Percentiles rank a stretch among this genome's conserved stretches.
Evolutionary conservation across 495 filamentous ascomycete genomes (phyloP).

Genomic region (Tetracladium setigerum): DNA sequence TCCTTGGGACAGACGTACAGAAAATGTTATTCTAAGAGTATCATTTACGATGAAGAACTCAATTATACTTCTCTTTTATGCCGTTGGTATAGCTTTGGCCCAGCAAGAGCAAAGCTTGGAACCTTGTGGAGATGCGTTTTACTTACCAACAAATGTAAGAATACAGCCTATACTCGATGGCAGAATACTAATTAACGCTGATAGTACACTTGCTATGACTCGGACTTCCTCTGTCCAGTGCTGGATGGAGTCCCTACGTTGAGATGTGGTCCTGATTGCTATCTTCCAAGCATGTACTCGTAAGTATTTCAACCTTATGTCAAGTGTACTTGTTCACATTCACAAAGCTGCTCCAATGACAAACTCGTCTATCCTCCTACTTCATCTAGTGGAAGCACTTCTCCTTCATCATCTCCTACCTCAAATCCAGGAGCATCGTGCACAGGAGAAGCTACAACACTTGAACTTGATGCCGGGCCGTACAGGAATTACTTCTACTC

Average conservation of each 20-base stretch:
- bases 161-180: background rate
- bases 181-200: background rate
- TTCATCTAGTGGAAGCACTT: constrained; percentile 1
- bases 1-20: no score
- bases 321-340: background rate
- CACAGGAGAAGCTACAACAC: constrained; percentile 20
- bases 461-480: constrained; percentile 27
- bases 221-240: constrained; percentile 34
- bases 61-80: background rate
- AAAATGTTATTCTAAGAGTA: no score
- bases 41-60: no score
- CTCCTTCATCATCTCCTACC: constrained; percentile 4
- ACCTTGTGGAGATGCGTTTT: constrained; percentile 30
- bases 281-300: constrained; percentile 28
- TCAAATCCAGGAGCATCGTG: constrained; percentile 5
- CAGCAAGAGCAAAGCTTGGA: constrained; percentile 15
- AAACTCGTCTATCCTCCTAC: constrained; percentile 22
- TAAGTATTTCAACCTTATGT: constrained; percentile 9
- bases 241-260: constrained; percentile 27
- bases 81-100: background rate
- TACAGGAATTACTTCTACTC: constrained; percentile 59
- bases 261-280: constrained; percentile 32
- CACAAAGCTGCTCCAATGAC: constrained; percentile 20
- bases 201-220: constrained; percentile 37
- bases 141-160: constrained; percentile 27